A percentile compares a stretch with the other conserved stretches of the same genome.
These are phyloP conservation scores for Ciborinia camelliae DNA, from an alignment of 2,329 filamentous ascomycete genomes.

Conservation along the genomic window DNA sequence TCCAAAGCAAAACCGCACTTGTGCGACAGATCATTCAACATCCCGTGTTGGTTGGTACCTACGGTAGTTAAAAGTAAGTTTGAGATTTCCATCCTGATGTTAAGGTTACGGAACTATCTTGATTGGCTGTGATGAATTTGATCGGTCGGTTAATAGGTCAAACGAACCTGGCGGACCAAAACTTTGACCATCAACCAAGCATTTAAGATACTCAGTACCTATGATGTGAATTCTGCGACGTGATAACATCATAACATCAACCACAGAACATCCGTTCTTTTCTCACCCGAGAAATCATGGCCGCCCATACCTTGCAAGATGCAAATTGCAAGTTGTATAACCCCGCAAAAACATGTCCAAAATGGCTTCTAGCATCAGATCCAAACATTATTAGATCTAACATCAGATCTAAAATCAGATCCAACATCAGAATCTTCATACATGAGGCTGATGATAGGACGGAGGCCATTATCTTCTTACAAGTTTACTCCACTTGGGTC, in stretches of 20 bases:
- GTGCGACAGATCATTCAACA: neutral
- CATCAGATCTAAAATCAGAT: no score
- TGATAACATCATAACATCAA: no score
- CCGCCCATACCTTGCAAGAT: no score
- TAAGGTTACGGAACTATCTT: neutral
- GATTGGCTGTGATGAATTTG: neutral
- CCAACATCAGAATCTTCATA: constrained; percentile 13
- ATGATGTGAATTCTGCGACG: neutral
- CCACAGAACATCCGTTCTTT: neutral
- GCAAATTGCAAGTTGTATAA: no score
- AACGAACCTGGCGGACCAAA: neutral
- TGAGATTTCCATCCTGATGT: neutral
- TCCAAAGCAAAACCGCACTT: neutral
- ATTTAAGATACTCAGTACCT: no score
- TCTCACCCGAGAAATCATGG: neutral
- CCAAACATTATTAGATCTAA: no score
- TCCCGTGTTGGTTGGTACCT: constrained; percentile 1
- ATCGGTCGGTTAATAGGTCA: no score
- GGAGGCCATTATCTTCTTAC: constrained; percentile 1
- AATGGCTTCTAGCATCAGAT: no score
- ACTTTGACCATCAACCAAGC: constrained; percentile 15
- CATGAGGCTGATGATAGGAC: constrained; percentile 9
- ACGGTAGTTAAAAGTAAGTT: neutral
- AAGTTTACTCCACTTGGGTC: neutral
- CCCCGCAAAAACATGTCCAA: constrained; percentile 9